A percentile compares a stretch with the other conserved stretches of the same genome.
Conservation (phyloP, 2,329 filamentous ascomycete genomes). For the Nothomitra cinnamomea region DNA sequence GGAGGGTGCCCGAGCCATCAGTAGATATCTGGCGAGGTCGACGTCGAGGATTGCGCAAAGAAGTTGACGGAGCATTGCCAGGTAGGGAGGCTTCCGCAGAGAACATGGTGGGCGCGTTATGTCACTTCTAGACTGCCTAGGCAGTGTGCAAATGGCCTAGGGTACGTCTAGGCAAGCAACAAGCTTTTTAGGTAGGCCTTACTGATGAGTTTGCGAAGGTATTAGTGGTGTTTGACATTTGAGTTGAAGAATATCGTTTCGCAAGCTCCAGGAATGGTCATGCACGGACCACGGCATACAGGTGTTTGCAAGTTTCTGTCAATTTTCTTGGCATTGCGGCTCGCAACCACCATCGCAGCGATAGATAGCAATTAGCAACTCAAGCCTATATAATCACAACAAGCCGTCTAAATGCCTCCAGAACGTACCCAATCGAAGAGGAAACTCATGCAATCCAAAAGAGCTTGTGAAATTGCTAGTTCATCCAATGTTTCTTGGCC, state of each 20-base stretch:
- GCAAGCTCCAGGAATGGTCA: too few species aligned
- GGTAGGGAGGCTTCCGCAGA: constrained; percentile 4
- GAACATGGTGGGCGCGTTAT: constrained; percentile 3
- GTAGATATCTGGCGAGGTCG: constrained; percentile 4
- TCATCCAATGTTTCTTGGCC: background rate
- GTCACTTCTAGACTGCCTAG: background rate
- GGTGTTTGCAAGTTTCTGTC: background rate
- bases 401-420: too few species aligned
- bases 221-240: background rate
- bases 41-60: constrained; percentile 7
- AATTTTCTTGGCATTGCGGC: background rate
- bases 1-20: constrained; percentile 1
- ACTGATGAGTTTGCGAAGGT: background rate
- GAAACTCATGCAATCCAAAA: background rate
- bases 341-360: too few species aligned
- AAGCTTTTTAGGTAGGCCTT: too few species aligned
- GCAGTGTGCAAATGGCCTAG: background rate
- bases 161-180: background rate
- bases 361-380: too few species aligned
- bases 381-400: too few species aligned
- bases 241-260: background rate
- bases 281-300: background rate
- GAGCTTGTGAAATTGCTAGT: background rate
- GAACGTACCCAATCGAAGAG: too few species aligned
- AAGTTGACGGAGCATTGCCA: constrained; percentile 1